phyloP scores from a whole-genome alignment of 129 eudicot species.

The Oenanthe sinensis region DNA sequence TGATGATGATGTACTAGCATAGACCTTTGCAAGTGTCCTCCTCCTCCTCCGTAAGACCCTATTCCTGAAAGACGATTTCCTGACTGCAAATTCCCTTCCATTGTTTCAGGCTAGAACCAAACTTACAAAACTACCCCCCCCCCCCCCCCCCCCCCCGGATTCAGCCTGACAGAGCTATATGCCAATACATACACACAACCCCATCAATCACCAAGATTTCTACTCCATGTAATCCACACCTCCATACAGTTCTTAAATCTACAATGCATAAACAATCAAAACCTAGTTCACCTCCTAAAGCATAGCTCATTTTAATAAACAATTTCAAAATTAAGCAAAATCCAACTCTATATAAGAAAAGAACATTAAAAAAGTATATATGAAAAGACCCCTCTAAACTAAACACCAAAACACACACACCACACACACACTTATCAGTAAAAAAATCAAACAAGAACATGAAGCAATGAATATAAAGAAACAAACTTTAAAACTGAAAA shows the following conservation, averaged over 20 bases:
- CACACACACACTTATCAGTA: neutral
- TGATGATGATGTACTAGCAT: constrained; percentile 47
- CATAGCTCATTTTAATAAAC: constrained; percentile 4
- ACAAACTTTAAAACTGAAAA: neutral
- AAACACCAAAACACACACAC: neutral
- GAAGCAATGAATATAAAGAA: neutral
- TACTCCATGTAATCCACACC: constrained; percentile 7
- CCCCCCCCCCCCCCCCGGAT: no score
- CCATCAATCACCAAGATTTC: neutral
- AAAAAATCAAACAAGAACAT: neutral
- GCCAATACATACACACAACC: constrained; percentile 9
- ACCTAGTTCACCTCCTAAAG: constrained; percentile 4
- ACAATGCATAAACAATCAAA: constrained; percentile 15
- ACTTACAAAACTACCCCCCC: constrained; percentile 6
- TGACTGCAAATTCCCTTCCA: constrained; percentile 70
- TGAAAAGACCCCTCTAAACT: neutral
- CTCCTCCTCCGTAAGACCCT: constrained; percentile 43
- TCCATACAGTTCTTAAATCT: constrained; percentile 1
- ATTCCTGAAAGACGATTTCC: constrained; percentile 50
- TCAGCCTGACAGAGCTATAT: constrained; percentile 5
- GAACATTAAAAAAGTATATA: neutral
- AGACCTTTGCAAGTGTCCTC: constrained; percentile 62
- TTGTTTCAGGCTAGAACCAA: constrained; percentile 20
- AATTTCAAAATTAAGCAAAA: neutral
- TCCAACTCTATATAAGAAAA: neutral